Evolutionary conservation across 768 basidiomycete genomes (phyloP), one percentile per base, ranked within the genome.

Genomic region (Rhodotorula paludigena): DNA sequence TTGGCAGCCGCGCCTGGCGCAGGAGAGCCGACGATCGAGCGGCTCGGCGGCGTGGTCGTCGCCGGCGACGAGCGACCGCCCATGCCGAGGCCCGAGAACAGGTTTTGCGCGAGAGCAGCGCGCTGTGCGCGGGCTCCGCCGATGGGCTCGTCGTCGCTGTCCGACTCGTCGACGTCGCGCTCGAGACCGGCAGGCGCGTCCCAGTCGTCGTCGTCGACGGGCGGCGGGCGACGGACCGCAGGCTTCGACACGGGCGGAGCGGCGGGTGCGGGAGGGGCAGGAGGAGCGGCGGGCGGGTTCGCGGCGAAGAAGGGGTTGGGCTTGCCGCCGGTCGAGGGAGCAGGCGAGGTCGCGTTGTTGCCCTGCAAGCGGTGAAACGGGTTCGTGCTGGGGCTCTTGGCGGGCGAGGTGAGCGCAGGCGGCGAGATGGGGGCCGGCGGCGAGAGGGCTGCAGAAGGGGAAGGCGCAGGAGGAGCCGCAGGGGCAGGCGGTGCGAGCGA

Each of bases 281-380:
- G 63, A 32, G 77, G 64, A 3, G 78, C 61, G 16, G 61, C 52
- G 3, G 69, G 65, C 20, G 68, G 61, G 14, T 69, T 15, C 2
- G 72, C 60, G 5, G 77, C 74, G 83, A 79, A 32, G 82, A 78
- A 14, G 79, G 78, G 47, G 75, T 69, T 53, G 73, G 71, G 32
- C 80, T 70, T 25, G 79, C 73, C 52, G 42, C 32, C 30, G 28
- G 63, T 39, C 20, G 81, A 5, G 79, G 82, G 80, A 16, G 68
- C 62, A 78, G 85, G 81, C 23, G 78, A 47, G 59, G 80, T 68
- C 0, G 75, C 74, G 8, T 15, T 38, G 8, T 25, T 23, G n/a
- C 80, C 79, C 18, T 81, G 83, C 48, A 90, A 73, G 20, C 84
- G 83, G 77, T 84, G 88, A 77, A 93, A 93, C 0, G 91, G 91